Percentiles rank a stretch among this genome's conserved stretches.
These are phyloP conservation scores for Balamuthia mandrillaris DNA, from an alignment of 208 protist species.

Conservation along the genomic window DNA sequence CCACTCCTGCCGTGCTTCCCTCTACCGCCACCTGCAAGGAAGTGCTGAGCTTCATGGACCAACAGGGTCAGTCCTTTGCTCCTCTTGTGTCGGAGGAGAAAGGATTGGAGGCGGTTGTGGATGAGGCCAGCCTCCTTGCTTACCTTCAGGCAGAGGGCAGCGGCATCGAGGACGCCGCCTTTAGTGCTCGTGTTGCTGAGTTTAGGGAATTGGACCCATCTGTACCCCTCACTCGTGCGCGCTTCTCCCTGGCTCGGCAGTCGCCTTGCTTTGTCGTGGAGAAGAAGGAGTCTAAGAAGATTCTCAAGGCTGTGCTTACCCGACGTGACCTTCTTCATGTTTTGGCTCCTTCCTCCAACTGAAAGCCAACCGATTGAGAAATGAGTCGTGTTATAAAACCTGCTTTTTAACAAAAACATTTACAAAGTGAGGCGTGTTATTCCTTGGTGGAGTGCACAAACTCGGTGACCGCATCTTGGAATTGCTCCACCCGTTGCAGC, in stretches of 20 bases:
- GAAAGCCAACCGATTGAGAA: neutral
- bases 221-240: slow-evolving; percentile 45
- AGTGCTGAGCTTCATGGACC: too few species aligned
- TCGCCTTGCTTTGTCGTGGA: slow-evolving; percentile 53
- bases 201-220: slow-evolving; percentile 46
- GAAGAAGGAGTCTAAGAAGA: neutral
- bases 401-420: too few species aligned
- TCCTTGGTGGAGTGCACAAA: too few species aligned
- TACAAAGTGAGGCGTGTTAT: too few species aligned
- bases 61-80: neutral
- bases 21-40: slow-evolving; percentile 26
- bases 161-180: slow-evolving; percentile 40
- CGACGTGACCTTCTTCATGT: slow-evolving; percentile 64
- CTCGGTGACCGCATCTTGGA: too few species aligned
- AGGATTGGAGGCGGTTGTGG: slow-evolving; percentile 39
- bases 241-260: slow-evolving; percentile 54
- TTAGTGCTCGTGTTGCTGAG: slow-evolving; percentile 55
- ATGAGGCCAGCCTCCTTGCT: slow-evolving; percentile 55
- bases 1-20: slow-evolving; percentile 50
- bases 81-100: slow-evolving; percentile 47
- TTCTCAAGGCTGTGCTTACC: slow-evolving; percentile 46
- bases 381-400: too few species aligned
- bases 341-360: neutral
- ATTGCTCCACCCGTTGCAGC: too few species aligned
- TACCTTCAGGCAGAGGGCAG: slow-evolving; percentile 28